phyloP scores from a whole-genome alignment of 345 rosid species.

The Eutrema japonicum region DNA sequence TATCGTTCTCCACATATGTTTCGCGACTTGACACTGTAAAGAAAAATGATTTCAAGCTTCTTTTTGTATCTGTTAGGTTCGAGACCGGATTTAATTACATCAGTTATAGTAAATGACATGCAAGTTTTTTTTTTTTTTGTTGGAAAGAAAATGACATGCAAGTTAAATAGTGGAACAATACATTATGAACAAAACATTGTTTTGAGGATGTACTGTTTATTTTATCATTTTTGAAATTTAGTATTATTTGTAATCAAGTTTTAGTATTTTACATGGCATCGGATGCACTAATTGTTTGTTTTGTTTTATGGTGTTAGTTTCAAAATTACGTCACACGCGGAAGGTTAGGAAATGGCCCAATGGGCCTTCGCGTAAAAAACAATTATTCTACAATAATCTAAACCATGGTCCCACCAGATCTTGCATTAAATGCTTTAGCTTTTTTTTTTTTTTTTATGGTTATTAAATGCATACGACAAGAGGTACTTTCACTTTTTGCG shows the following conservation, averaged over 20 bases:
- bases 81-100: background rate
- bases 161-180: too few species aligned
- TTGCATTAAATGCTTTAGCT: constrained; percentile 5
- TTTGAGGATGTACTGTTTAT: too few species aligned
- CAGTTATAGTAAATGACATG: constrained; percentile 5
- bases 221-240: too few species aligned
- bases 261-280: background rate
- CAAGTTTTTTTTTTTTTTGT: too few species aligned
- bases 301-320: background rate
- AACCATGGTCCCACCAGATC: constrained; percentile 13
- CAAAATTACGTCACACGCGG: background rate
- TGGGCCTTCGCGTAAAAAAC: constrained; percentile 28
- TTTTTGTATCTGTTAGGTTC: background rate
- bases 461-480: background rate
- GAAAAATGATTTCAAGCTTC: background rate
- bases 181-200: too few species aligned
- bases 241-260: background rate
- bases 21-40: background rate
- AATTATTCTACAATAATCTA: constrained; percentile 4
- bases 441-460: background rate
- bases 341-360: constrained; percentile 18
- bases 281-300: background rate
- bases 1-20: background rate
- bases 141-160: background rate
- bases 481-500: background rate